These are phyloP conservation scores for Phytophthora hibernalis DNA, from an alignment of 352 stramenopile genomes.

Conservation along the genomic window DNA sequence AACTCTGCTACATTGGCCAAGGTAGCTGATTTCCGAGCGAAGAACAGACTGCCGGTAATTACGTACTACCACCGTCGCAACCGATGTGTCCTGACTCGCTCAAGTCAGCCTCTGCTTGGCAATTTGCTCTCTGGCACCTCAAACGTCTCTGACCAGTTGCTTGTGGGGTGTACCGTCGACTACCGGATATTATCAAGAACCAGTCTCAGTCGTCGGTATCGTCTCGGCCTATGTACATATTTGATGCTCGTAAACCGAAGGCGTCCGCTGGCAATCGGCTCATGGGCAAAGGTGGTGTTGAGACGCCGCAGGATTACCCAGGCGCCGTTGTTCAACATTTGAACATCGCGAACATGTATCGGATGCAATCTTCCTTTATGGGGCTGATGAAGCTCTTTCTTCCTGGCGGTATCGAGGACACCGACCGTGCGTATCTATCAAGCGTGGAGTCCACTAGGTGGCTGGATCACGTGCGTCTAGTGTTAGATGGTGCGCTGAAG, in stretches of 20 bases:
- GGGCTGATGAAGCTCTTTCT: conserved; percentile 77
- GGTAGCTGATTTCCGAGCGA: conserved; percentile 84
- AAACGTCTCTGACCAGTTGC: conserved; percentile 78
- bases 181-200: conserved; percentile 86
- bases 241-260: conserved; percentile 91
- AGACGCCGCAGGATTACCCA: conserved; percentile 83
- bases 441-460: conserved; percentile 82
- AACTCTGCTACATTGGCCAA: conserved; percentile 69
- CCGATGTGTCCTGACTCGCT: conserved; percentile 82
- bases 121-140: conserved; percentile 76
- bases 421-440: conserved; percentile 72
- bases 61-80: conserved; percentile 87
- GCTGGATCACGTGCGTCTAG: conserved; percentile 85
- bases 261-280: conserved; percentile 90
- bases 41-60: conserved; percentile 87
- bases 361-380: conserved; percentile 86
- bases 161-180: conserved; percentile 74
- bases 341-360: conserved; percentile 95
- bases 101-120: conserved; percentile 81
- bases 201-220: conserved; percentile 69
- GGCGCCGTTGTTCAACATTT: conserved; percentile 85
- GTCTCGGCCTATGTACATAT: conserved; percentile 87
- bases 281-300: conserved; percentile 92
- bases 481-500: conserved; percentile 84
- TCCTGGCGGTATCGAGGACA: conserved; percentile 66